Evolutionary conservation across 441 rosid genomes (phyloP).

Genomic region (Adansonia madagascariensis): DNA sequence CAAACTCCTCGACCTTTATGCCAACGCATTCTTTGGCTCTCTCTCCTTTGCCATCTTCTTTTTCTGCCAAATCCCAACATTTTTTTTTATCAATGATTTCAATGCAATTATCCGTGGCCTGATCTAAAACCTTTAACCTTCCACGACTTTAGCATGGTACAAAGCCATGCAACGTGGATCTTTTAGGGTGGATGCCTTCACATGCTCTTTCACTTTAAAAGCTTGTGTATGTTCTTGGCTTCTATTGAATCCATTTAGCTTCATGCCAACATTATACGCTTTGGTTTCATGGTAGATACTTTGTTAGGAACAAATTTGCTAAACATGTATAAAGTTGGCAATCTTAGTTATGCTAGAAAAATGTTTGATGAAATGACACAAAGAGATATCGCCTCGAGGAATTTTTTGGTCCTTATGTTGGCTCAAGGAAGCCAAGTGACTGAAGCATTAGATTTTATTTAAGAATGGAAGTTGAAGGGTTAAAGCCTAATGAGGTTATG

Average conservation of each 20-base stretch:
- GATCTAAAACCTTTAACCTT: conserved; percentile 57
- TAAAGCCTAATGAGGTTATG: conserved; percentile 62
- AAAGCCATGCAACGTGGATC: conserved; percentile 51
- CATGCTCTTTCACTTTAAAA: conserved; percentile 70
- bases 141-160: conserved; percentile 59
- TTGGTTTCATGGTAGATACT: conserved; percentile 66
- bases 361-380: conserved; percentile 74
- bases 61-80: conserved; percentile 48
- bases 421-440: conserved; percentile 60
- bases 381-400: conserved; percentile 80
- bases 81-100: conserved; percentile 66
- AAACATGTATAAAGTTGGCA: conserved; percentile 65
- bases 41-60: conserved; percentile 60
- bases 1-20: conserved; percentile 72
- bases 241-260: conserved; percentile 51
- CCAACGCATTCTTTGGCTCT: conserved; percentile 54
- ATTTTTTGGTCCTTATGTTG: conserved; percentile 78
- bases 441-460: conserved; percentile 63
- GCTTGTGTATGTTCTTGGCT: conserved; percentile 72
- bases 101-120: conserved; percentile 84
- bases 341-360: conserved; percentile 49
- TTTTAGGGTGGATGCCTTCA: conserved; percentile 64
- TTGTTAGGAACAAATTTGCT: conserved; percentile 74
- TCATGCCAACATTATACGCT: conserved; percentile 54
- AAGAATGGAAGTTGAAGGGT: conserved; percentile 55